Base-by-base conservation (phyloP, 2,329 filamentous ascomycete species). In the Pseudocercospora macadamiae region DNA sequence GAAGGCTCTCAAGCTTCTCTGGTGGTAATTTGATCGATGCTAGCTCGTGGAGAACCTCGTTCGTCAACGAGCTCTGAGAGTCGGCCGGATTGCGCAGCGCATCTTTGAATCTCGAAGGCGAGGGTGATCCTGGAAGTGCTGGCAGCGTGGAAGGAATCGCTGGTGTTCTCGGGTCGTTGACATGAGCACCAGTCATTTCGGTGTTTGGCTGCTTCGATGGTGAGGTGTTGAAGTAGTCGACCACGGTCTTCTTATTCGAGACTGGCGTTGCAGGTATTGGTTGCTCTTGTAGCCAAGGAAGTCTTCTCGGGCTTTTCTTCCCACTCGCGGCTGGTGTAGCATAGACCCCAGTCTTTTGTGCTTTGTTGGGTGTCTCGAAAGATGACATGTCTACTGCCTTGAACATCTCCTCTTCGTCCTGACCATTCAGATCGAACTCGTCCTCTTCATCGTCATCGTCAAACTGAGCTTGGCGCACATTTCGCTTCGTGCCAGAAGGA, bases 341-440 rank as follows among this genome's bases (percentile, higher is more conserved):
- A 59, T 75, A 73, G 9, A 71, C 64, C 12, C 72, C 71, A 9
- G 69, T 73, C 64, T 74, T 76, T 19, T 66, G 67, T 26, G 71
- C 69, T 63, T 80, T 80, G 34, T 72, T 72, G 10, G 78, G 76
- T 28, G 76, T 79, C 55, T 75, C 73, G 3, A 64, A 65, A n/a
- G 63, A 58, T 3, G 63, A 55, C 4, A 49, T 45, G 25, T 68
- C 67, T 8, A 60, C 68, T 45, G 56, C 68, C 52, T 49, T 66
- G 51, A 51, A 64, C 23, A 78, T 59, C 49, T 75, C 71, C 34
- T 70, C 64, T 45, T 74, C 67, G 37, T 73, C 73, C 23, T 70
- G 67, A 4, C 69, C 68, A n/a, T 73, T 61, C 39, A 71, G 74
- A 1, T 60, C 37, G 14, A 77, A 74, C 14, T 69, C 69, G 18